A percentile compares a stretch with the other conserved stretches of the same genome.
phyloP scores from a whole-genome alignment of 495 filamentous ascomycete species.

The Xeromyces bisporus region DNA sequence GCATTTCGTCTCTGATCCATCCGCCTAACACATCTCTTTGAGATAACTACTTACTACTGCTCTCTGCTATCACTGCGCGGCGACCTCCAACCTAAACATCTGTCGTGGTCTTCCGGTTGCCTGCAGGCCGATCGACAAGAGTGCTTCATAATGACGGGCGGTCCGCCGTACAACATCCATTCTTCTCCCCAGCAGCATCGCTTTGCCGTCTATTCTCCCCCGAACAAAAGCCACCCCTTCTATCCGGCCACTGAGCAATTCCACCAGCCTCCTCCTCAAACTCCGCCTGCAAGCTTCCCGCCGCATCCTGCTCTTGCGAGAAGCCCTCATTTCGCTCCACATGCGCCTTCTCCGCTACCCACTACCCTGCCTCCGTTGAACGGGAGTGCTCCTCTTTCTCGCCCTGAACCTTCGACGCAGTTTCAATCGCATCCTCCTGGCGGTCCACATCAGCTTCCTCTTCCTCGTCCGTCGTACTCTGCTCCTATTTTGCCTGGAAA shows the following conservation, averaged over 20 bases:
- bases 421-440: slow-evolving; percentile 25
- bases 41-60: not conserved
- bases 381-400: slow-evolving; percentile 31
- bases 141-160: slow-evolving; percentile 31
- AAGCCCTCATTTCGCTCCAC: slow-evolving; percentile 35
- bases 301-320: slow-evolving; percentile 37
- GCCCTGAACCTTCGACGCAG: slow-evolving; percentile 25
- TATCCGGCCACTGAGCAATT: slow-evolving; percentile 45
- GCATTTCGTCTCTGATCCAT: not conserved
- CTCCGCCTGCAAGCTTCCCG: slow-evolving; percentile 32
- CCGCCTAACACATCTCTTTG: not conserved
- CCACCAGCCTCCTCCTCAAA: slow-evolving; percentile 35
- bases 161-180: slow-evolving; percentile 30
- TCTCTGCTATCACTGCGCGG: not conserved
- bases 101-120: not conserved
- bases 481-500: slow-evolving; percentile 21
- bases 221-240: slow-evolving; percentile 31
- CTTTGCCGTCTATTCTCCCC: slow-evolving; percentile 24
- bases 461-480: slow-evolving; percentile 30
- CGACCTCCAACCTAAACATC: not conserved
- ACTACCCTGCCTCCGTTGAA: slow-evolving; percentile 33
- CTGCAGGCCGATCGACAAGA: slow-evolving; percentile 7
- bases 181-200: slow-evolving; percentile 27
- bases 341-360: slow-evolving; percentile 36
- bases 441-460: slow-evolving; percentile 17